Evolutionary conservation across 805 yeast genomes (phyloP), one percentile per base, ranked within the genome.

Genomic region (Citeromyces nyonsensis): DNA sequence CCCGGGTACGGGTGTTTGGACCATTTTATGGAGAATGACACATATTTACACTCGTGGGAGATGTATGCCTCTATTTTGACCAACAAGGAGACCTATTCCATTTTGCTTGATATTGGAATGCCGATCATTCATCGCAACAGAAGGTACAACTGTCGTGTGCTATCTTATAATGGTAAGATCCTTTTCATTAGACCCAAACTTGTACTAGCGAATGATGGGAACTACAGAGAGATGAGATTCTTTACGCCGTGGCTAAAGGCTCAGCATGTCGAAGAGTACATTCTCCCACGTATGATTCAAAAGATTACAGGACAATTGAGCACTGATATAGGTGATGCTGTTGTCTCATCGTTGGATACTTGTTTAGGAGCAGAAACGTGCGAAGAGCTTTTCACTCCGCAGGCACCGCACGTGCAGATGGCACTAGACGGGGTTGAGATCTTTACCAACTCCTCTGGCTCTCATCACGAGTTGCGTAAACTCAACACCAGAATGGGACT

Each of bases 321-420:
- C 9, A 93, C 83, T 10, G 69, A 68, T 20, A 75, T 91, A 54
- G 99, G 99, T 33, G 97, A 91, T 60, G 93, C 93, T 35, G 80
- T 83, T 4, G 59, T 91, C 29, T 71, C 79, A 33, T 80, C 95
- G 1, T 49, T 72, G 36, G 96, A 86, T 45, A 84, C 97, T 0
- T 75, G 79, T 29, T 64, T 91, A 35, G 99, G 99, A n/a, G 83
- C 88, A 29, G 99, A 91, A 54, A 93, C 99, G 1, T 91, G 99
- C 53, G 99, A 91, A 52, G 99, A 91, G 54, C 61, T 91, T 36
- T 91, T 91, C 54, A 91, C 99, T 0, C 98, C 99, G 1, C 78
- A 83, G 41, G 75, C 95, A 3, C 98, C 99, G 3, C 95, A 88
- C 52, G 81, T 91, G 35, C 72, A 73, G 12, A 75, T 88, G 83